Conservation (phyloP, 352 stramenopile species). For the Phytopythium cucurbitacearum region DNA sequence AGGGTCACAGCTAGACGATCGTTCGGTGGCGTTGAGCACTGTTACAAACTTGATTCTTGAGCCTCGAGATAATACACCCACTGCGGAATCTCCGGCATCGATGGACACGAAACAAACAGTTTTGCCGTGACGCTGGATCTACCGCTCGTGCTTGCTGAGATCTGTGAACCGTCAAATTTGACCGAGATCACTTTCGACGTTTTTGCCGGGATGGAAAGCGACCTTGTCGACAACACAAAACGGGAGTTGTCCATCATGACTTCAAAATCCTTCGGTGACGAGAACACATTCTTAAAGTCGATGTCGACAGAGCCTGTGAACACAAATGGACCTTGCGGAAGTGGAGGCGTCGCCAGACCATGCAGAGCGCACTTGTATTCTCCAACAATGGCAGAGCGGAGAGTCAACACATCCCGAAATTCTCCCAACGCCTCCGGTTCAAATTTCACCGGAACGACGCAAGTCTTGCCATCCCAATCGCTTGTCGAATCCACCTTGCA, state of each 20-base stretch:
- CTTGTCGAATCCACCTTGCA: conserved; percentile 44
- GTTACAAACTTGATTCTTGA: conserved; percentile 1
- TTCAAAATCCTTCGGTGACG: conserved; percentile 62
- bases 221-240: conserved; percentile 59
- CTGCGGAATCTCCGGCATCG: conserved; percentile 60
- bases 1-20: conserved; percentile 5
- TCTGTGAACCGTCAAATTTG: conserved; percentile 32
- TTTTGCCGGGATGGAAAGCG: conserved; percentile 69
- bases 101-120: conserved; percentile 74
- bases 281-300: conserved; percentile 91
- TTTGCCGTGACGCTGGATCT: conserved; percentile 46
- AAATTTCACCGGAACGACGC: conserved; percentile 75
- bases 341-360: conserved; percentile 66
- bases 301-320: conserved; percentile 63
- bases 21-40: not conserved
- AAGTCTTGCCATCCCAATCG: conserved; percentile 72
- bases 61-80: conserved; percentile 88
- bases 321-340: conserved; percentile 83
- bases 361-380: conserved; percentile 84
- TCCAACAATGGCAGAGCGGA: conserved; percentile 58
- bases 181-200: conserved; percentile 51
- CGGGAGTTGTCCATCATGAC: conserved; percentile 71
- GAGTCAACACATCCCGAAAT: conserved; percentile 68
- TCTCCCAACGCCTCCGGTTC: conserved; percentile 88
- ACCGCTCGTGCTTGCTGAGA: conserved; percentile 6